Base-by-base conservation (phyloP, 805 yeast species). In the Hanseniaspora mollemarum region DNA sequence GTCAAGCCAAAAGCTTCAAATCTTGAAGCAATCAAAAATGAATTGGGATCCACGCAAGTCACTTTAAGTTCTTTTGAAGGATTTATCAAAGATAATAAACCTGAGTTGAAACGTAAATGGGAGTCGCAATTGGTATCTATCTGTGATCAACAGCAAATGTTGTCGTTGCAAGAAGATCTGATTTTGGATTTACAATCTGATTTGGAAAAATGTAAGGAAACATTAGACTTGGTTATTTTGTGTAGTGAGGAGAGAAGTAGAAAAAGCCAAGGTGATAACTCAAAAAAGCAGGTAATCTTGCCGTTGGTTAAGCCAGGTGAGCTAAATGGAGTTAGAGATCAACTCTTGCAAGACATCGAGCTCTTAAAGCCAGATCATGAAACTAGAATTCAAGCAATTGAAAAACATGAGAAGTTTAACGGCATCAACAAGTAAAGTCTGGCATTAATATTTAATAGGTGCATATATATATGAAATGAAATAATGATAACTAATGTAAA, bases 71-170 rank as follows among this genome's bases (percentile, higher is more conserved):
- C 64, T 1, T 74, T 87, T 73, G 71, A 74, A n/a, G 67, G 66
- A 4, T 87, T 77, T 59, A 80, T 92, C 36, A 59, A 65, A 1
- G 69, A 70, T 4, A 97, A 87, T 60, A 83, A 83, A 56, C 81
- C 87, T 6, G 78, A 77, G 29, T 87, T 97, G 95, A 84, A 85
- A 61, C 77, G 77, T 57, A 81, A 86, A 8, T 90, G 98, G 96
- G 96, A 88, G 61, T 70, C 81, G 4, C 96, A 87, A 61, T 73
- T 92, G 51, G 92, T 87, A 54, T 81, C 81, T 33, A 90, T 92
- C 13, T 83, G 95, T 56, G 95, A 87, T 59, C 96, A 88, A 60
- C 97, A 92, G 63, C 94, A 90, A 57, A 87, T 87, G 63, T 78
- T 88, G 67, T 84, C 84, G 51, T 73, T 87, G 18, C 96, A 90